Base-by-base conservation (phyloP, 805 yeast genomes). In the Kazachstania psychrophila region DNA sequence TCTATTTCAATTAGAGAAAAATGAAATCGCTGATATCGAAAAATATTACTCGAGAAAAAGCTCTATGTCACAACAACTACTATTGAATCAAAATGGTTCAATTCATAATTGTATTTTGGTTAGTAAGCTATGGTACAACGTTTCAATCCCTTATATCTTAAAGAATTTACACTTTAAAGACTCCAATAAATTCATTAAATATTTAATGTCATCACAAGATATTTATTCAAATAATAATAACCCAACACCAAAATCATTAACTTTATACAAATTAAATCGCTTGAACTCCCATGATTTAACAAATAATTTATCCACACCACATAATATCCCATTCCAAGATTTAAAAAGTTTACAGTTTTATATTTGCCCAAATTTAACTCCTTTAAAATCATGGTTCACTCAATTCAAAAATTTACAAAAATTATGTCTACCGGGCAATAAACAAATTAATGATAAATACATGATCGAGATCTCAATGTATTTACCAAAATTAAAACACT, bases 321-420 rank as follows among this genome's bases (percentile, higher is more conserved):
- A 5, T 17, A 28, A 22, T 22, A n/a, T 36, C n/a, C 40, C 34
- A 26, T 74, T 77, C 26, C 64, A 69, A 3, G 61, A 67, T 29
- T 54, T 86, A 30, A 66, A 69, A 45, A 75, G 82, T 81, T 62
- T 87, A 22, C 95, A 87, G 55, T 67, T 86, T 48, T 85, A 81
- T 60, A 80, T 88, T 51, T 86, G 95, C 52, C 89, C 95, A 6
- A 68, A 67, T 31, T 52, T 83, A 22, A 49, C 69, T 6, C 95
- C 95, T 4, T 62, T 76, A 0, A 43, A 61, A 6, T 41, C 54
- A 2, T 64, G 79, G 52, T 61, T 77, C 31, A 43, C 63, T 2
- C 68, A 69, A 4, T 48, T 64, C 8, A 31, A 31, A 6, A 48
- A 51, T 12, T 52, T 79, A 33, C 60, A 61, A 28, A 62, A 56